Evolutionary conservation across 1,284 basidiomycete genomes (phyloP), one percentile per base, ranked within the genome.

Genomic region (Mycena sp.): DNA sequence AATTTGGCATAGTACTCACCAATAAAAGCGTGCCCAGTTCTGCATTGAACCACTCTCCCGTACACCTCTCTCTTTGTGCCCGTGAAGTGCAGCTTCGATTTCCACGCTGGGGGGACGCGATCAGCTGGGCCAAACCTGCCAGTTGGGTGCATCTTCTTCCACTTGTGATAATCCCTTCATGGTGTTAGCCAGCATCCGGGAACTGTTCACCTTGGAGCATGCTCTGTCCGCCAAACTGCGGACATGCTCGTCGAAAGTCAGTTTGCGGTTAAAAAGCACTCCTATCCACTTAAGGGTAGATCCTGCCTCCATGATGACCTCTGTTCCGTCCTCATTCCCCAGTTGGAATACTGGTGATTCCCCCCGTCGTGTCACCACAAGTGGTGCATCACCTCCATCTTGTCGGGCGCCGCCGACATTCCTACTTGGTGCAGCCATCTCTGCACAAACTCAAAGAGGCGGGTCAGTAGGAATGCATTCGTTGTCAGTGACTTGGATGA

Each of bases 161-260:
- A 58, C 28, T 6, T 74, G 73, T 16, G 60, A 63, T 1, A 81
- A 67, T 2, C 79, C 77, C 3, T 72, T 69, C 2, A 73, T 60
- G 1, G 77, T 77, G 69, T 80, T 80, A 6, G 76, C 74, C 1
- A 81, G 74, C 71, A 78, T 75, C 0, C 64, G 63, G 1, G 79
- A 56, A 1, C 71, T 68, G 7, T 40, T 51, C 2, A 77, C 66
- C 0, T 74, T 71, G 16, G 56, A 64, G 9, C 43, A 14, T 6
- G 70, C 75, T 25, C 69, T 67, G 12, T 51, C 63, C 1, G 69
- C 68, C 38, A 74, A 66, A 30, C 52, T 57, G 32, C 67, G 38
- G 7, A 61, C 58, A 32, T 61, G 58, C 6, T 6, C n/a, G 32
- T 54, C 41, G 41, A 61, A 61, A 6, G 40, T 38, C 11, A 61